Evolutionary conservation across 352 stramenopile genomes (phyloP).

Genomic region (Phytopythium chamaehyphon): DNA sequence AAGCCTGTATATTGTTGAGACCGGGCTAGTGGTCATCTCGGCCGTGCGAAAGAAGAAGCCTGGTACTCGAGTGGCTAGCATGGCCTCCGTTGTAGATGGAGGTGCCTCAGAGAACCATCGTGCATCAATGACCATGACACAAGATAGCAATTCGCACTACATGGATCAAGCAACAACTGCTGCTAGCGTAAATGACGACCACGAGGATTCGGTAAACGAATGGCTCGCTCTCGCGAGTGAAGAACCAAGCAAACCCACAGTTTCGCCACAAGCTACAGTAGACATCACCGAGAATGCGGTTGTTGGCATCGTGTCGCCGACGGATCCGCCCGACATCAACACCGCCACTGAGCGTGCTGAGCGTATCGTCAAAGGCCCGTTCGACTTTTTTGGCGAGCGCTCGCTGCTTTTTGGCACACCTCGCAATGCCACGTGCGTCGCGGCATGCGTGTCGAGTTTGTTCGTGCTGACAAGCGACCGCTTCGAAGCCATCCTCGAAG

Average conservation of each 20-base stretch:
- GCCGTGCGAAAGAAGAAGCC: conserved; percentile 22
- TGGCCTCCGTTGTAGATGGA: background rate
- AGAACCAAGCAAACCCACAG: no score
- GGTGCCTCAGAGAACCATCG: conserved; percentile 7
- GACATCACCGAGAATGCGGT: conserved; percentile 10
- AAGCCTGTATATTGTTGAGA: conserved; percentile 71
- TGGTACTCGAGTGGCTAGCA: background rate
- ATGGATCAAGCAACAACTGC: conserved; percentile 1
- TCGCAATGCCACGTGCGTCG: conserved; percentile 60
- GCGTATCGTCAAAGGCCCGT: conserved; percentile 69
- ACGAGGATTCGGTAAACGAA: conserved; percentile 25
- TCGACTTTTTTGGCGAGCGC: conserved; percentile 75
- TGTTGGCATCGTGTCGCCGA: conserved; percentile 18
- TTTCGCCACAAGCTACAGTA: background rate
- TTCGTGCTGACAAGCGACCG: conserved; percentile 58
- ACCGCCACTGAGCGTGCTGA: conserved; percentile 29
- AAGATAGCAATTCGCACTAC: background rate
- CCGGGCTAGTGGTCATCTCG: conserved; percentile 58
- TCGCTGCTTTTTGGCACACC: conserved; percentile 70
- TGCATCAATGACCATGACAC: background rate
- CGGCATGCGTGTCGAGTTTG: conserved; percentile 65
- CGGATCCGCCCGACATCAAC: conserved; percentile 24
- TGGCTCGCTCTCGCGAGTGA: conserved; percentile 16
- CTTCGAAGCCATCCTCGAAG: conserved; percentile 64
- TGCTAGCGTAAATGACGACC: conserved; percentile 6